phyloP scores from a whole-genome alignment of 306 rosid genomes.

The Sindora glabra region DNA sequence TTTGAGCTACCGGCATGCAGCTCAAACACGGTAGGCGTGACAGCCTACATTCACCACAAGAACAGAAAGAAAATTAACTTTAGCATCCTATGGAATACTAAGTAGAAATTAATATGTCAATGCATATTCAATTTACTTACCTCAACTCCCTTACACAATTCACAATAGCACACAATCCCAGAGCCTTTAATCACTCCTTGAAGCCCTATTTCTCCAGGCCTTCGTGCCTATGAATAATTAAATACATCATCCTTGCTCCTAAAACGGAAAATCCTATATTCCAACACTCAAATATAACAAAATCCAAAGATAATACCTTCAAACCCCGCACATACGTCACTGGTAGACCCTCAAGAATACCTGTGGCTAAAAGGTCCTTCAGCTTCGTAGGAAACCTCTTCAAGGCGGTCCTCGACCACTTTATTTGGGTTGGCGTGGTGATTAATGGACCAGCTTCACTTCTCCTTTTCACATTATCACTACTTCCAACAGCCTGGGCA shows the following conservation, averaged over 20 bases:
- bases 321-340: conserved; percentile 59
- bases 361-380: conserved; percentile 70
- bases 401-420: not conserved
- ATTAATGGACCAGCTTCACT: not conserved
- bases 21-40: conserved; percentile 73
- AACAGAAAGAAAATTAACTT: conserved; percentile 2
- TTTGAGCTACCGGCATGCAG: conserved; percentile 81
- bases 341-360: conserved; percentile 70
- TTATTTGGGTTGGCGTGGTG: conserved; percentile 3
- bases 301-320: conserved; percentile 41
- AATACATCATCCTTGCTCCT: not conserved
- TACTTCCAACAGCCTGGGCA: not conserved
- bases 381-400: conserved; percentile 68
- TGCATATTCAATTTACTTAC: conserved; percentile 31
- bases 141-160: conserved; percentile 47
- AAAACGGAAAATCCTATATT: not conserved
- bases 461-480: conserved; percentile 5
- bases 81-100: not conserved
- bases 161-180: conserved; percentile 60
- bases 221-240: conserved; percentile 38
- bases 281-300: not conserved
- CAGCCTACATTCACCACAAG: conserved; percentile 45
- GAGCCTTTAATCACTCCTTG: conserved; percentile 56
- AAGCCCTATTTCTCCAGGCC: conserved; percentile 45
- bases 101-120: not conserved